Base-by-base conservation (phyloP, 352 stramenopile genomes). In the Globisporangium orthogonon region DNA sequence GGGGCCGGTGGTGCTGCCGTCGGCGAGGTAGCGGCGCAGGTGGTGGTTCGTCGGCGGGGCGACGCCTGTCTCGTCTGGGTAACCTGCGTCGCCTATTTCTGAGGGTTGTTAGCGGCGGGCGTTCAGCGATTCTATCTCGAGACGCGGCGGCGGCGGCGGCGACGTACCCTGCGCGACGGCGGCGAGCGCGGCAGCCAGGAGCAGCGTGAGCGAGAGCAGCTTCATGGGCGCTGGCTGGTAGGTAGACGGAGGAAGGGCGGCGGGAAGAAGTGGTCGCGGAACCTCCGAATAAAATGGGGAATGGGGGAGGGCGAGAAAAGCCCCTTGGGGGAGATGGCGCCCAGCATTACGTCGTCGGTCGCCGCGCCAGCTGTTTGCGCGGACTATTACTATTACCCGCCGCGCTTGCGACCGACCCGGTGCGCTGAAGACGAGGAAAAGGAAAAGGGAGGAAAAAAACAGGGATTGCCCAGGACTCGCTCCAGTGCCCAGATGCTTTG, bases 231-330 rank as follows among this genome's bases (percentile, higher is more conserved):
- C 3, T 23, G n/a, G 15, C 13, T 37, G 33, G 13, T n/a, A 30
- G 33, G 44, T 49, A 49, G 44, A 49, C 44, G 44, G 44, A 49
- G 43, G 35, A 40, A 11, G 10, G 11, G 37, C 37, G 28, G 39
- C 11, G 4, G 18, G 39, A 69, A 33, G 56, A 61, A 50, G 40
- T 62, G 56, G 58, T 49, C 66, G 61, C 56, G 56, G 62, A 71
- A 71, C 69, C 69, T 76, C 69, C 69, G 69, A 76, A 76, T 76
- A 66, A 70, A 75, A 73, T 46, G 50, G 62, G 63, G 67, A 74
- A 49, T 15, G 44, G n/a, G 44, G 17, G 43, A 30, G n/a, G 11
- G n/a, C 23, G 23, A 48, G 44, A 49, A 13, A 48, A 48, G 7
- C n/a, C 6, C 7, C 5, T 5, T 17, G 37, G 3, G 37, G 15